phyloP scores from a whole-genome alignment of 2,329 filamentous ascomycete genomes.

The Tolypocladium cylindrosporum region DNA sequence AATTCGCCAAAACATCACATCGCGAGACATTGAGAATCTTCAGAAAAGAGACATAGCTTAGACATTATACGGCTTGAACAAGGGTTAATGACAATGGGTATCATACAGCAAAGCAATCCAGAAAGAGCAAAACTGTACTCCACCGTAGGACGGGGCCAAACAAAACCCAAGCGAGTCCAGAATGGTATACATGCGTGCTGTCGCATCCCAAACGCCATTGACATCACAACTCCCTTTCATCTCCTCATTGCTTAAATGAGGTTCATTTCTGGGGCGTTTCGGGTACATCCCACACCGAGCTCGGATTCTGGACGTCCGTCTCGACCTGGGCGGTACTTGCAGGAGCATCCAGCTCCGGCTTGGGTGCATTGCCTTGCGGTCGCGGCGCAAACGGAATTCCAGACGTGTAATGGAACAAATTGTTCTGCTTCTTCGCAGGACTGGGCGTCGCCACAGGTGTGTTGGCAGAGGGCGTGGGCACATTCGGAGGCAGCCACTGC shows the following conservation, averaged over 20 bases:
- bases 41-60: neutral
- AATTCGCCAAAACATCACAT: neutral
- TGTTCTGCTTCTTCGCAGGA: constrained; percentile 22
- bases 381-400: constrained; percentile 38
- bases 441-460: constrained; percentile 23
- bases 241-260: neutral
- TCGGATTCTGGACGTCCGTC: neutral
- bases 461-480: constrained; percentile 21
- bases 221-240: neutral
- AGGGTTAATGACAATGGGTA: neutral
- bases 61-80: neutral
- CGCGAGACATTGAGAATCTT: neutral
- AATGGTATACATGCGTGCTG: neutral
- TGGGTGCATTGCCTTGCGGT: constrained; percentile 4
- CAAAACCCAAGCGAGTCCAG: neutral
- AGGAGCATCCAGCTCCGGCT: neutral
- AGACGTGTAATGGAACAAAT: constrained; percentile 28
- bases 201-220: neutral
- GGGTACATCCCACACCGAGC: constrained; percentile 12
- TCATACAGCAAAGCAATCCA: neutral
- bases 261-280: constrained; percentile 19
- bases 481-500: constrained; percentile 43
- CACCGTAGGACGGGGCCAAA: neutral
- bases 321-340: neutral
- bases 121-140: neutral